phyloP scores from a whole-genome alignment of 2,329 filamentous ascomycete species.

The Ramularia endophylla region DNA sequence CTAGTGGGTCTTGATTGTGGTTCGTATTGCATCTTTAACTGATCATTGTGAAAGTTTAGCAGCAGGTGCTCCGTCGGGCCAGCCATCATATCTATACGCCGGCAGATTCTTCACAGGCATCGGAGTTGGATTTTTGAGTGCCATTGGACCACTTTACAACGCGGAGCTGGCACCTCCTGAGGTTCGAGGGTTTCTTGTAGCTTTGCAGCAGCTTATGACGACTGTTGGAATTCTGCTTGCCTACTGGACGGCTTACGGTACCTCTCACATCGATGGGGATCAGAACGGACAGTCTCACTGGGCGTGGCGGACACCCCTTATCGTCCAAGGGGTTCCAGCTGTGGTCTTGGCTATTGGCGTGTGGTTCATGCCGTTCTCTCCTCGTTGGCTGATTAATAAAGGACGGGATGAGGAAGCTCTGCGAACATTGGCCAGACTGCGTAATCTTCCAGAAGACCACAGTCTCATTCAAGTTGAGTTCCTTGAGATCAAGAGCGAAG shows the following conservation, averaged over 20 bases:
- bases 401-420: constrained; percentile 24
- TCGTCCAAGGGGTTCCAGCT: constrained; percentile 37
- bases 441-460: constrained; percentile 18
- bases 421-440: constrained; percentile 20
- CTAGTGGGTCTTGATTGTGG: too few relatives aligned
- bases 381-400: constrained; percentile 26
- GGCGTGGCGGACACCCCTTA: constrained; percentile 42
- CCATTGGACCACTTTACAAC: constrained; percentile 37
- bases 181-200: constrained; percentile 37
- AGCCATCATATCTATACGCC: too few relatives aligned
- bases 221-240: constrained; percentile 44
- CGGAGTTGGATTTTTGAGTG: constrained; percentile 22
- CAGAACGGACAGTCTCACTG: constrained; percentile 21
- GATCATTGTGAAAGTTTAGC: too few relatives aligned
- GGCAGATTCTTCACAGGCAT: constrained; percentile 23
- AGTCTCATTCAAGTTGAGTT: constrained; percentile 23
- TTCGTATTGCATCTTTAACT: too few relatives aligned
- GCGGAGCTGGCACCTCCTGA: constrained; percentile 31
- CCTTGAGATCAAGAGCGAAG: constrained; percentile 26
- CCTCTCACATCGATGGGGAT: constrained; percentile 22
- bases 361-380: constrained; percentile 29
- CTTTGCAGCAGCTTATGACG: constrained; percentile 41
- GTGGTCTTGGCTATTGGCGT: constrained; percentile 35
- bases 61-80: constrained; percentile 5
- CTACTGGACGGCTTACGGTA: constrained; percentile 19